Percentiles rank a stretch among this genome's conserved stretches.
phyloP scores from a whole-genome alignment of 768 basidiomycete genomes.

The Nevesoporus exiguus region DNA sequence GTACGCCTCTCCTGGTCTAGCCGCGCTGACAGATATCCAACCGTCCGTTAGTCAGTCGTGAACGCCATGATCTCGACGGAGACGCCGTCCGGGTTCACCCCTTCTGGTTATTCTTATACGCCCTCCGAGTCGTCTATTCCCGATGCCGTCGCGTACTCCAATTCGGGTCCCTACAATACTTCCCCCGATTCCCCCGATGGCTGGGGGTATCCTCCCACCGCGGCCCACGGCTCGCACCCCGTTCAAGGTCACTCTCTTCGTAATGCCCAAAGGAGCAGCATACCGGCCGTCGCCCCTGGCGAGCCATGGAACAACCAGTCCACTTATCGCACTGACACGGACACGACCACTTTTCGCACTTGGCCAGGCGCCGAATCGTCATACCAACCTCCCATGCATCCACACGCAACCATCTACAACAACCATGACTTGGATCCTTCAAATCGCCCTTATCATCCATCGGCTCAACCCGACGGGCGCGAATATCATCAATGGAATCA shows the following conservation, averaged over 20 bases:
- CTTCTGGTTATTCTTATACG: constrained; percentile 41
- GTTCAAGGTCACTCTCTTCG: constrained; percentile 51
- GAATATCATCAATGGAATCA: constrained; percentile 33
- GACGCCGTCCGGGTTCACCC: constrained; percentile 36
- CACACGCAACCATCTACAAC: constrained; percentile 25
- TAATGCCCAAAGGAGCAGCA: constrained; percentile 24
- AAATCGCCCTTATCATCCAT: constrained; percentile 31
- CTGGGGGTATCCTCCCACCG: constrained; percentile 50
- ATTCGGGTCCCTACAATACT: constrained; percentile 40
- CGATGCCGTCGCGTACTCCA: constrained; percentile 42
- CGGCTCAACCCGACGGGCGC: constrained; percentile 37
- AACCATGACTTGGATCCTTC: constrained; percentile 40
- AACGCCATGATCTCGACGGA: constrained; percentile 39
- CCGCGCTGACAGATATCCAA: neutral
- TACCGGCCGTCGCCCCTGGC: constrained; percentile 12
- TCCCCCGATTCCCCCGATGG: constrained; percentile 44
- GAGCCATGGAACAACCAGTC: constrained; percentile 25
- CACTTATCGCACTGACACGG: constrained; percentile 29
- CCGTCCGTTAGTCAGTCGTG: constrained; percentile 26
- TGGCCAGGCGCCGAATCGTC: constrained; percentile 44
- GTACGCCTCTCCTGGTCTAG: constrained; percentile 26
- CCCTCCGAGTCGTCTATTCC: constrained; percentile 38
- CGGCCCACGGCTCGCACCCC: constrained; percentile 34
- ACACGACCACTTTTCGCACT: constrained; percentile 43
- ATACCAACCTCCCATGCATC: constrained; percentile 32